Evolutionary conservation across 345 rosid species (phyloP).

Genomic region (Salix caprea): DNA sequence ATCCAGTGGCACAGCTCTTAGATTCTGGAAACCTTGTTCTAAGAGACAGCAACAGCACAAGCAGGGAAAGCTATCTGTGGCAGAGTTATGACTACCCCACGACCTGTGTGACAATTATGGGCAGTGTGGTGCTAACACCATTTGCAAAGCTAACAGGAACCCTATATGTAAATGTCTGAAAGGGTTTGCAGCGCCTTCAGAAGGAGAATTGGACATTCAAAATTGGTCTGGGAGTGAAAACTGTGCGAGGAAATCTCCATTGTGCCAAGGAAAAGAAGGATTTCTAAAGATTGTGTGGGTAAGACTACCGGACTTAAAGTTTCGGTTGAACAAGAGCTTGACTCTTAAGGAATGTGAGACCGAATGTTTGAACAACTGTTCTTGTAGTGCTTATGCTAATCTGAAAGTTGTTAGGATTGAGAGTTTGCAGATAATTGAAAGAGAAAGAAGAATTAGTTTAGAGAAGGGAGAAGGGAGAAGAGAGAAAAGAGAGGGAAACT

Average conservation of each 20-base stretch:
- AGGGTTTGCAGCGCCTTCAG: constrained; percentile 6
- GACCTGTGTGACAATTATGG: constrained; percentile 31
- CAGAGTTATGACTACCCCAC: constrained; percentile 14
- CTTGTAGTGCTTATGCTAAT: constrained; percentile 30
- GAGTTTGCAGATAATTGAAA: no score
- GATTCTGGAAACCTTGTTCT: constrained; percentile 13
- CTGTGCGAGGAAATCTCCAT: neutral
- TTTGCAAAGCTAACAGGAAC: constrained; percentile 4
- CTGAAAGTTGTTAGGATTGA: no score
- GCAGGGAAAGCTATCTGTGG: neutral
- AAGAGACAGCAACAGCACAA: neutral
- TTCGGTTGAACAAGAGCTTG: constrained; percentile 13
- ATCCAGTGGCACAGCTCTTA: constrained; percentile 6
- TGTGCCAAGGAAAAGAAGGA: constrained; percentile 12
- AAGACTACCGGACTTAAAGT: constrained; percentile 18
- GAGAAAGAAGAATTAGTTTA: no score
- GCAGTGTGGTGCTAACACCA: constrained; percentile 26
- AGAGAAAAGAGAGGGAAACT: no score
- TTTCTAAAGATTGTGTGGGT: constrained; percentile 2
- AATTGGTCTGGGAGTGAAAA: constrained; percentile 8
- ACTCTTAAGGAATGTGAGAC: constrained; percentile 18
- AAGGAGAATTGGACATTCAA: neutral
- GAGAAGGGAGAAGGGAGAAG: no score
- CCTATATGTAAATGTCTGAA: constrained; percentile 14
- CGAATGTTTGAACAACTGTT: constrained; percentile 26